Base-by-base conservation (phyloP, 768 basidiomycete species). In the Neoboletus magnificus region DNA sequence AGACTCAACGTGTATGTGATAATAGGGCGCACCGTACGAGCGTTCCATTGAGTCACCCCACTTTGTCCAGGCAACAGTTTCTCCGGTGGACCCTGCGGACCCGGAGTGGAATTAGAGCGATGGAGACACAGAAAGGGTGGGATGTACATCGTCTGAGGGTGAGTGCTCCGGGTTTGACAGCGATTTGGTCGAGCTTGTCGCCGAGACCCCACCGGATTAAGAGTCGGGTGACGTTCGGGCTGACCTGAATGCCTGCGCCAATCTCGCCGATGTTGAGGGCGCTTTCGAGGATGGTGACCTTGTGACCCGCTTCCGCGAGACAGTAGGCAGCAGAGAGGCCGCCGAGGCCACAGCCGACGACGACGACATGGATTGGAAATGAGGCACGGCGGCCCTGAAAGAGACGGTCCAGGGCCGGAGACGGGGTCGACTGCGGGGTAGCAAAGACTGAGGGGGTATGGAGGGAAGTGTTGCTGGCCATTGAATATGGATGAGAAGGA, bases 331-430 rank as follows among this genome's bases (percentile, higher is more conserved):
- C 73, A 2, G 78, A 62, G 30, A 82, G 68, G 13, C 82, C 82
- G 2, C 77, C 81, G 1, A 82, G 70, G 13, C 82, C 82, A 42
- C 77, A 78, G 5, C 81, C 80, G 13, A 82, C 77, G 51, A 82
- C 69, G 46, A 77, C 66, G 50, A 81, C 60, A 46, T 73, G 58
- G 8, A 77, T 66, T 12, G 71, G 46, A 2, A 68, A 54, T 1
- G 54, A 3, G 1, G 70, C 70, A 9, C 45, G 49, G 15, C 70
- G 58, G 0, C 69, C 67, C 25, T 66, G 55, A 50, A 68, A 66
- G 35, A 71, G 59, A 0, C 7, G 23, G 33, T 46, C 25, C 36
- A 37, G 36, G 36, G 33, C 33, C 33, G 33, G 29, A 29, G 29
- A 29, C 33, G n/a, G 35, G 41, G 39, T 30, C 6, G 44, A 39